Evolutionary conservation across 2,329 filamentous ascomycete species (phyloP), one percentile per base, ranked within the genome.

Genomic region (Aspergillus felis): DNA sequence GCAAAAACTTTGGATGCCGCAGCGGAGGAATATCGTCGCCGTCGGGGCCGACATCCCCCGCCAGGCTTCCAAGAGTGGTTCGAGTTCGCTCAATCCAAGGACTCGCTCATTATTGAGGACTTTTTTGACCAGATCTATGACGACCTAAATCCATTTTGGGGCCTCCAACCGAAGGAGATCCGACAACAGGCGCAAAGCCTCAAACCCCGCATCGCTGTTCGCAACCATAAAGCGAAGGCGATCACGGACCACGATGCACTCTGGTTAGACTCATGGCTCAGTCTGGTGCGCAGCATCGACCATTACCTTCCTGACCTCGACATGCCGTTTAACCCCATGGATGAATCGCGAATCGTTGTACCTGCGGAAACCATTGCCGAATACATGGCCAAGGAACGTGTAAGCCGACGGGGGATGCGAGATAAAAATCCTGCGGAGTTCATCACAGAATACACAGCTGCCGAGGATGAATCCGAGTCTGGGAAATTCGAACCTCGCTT

Each of bases 111-210:
- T 1, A 68, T 82, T 4, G 80, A 82, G 62, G 76, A 79, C 6
- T 78, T 81, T 59, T 82, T 80, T 61, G 79, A 82, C 57, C 78
- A 78, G 57, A 79, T 82, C 9, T 80, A 82, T 63, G 65, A 78
- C 56, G 80, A 82, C 55, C 52, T 82, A 27, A 71, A 67, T 28
- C 79, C 80, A 0, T 82, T 80, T 60, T 82, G 81, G 80, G 79
- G 72, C 5, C 56, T 81, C 1, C 60, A 72, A 3, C 70, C 80
- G 3, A 66, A 66, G 42, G 66, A 74, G 27, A 74, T 82, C 27
- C 75, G 77, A 3, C 68, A 71, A 50, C 72, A 76, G 55, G 76
- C 78, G 3, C 70, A 67, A 42, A 69, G 70, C 14, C 72, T 74
- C 47, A 63, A 71, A 4, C 67, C 76, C 48, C 64, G 69, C 3